Base-by-base conservation (phyloP, 225 moss, liverwort and hornwort species). In the Bryoerythrophyllum caledonicum region DNA sequence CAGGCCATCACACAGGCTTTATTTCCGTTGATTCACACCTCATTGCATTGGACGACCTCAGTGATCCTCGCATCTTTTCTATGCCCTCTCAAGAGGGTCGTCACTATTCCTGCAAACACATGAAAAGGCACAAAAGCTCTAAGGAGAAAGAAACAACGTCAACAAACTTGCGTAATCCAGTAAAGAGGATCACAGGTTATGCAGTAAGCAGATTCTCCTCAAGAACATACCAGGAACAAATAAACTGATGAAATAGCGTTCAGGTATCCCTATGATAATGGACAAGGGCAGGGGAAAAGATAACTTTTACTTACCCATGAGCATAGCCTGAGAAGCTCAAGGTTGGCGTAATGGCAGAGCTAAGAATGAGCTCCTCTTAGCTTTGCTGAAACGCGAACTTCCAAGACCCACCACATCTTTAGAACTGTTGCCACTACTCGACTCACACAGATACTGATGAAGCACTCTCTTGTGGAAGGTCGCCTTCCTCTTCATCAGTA, bases 71-170 rank as follows among this genome's bases (percentile, higher is more conserved):
- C 44, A 35, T 37, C 37, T 55, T 82, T 48, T 37, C 38, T 49
- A 44, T 10, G 21, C 38, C 19, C 10, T n/a, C 68, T 59, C 43
- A 57, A 32, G 70, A 25, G 20, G 54, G 63, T 70, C 16, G 8
- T 27, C 34, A 26, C 26, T 75, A 46, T 55, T 83, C 75, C 83
- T 83, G 83, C 67, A 72, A n/a, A 55, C 10, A 71, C 19, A 79
- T 24, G 19, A 65, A 71, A 54, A 46, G 49, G 24, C 28, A 48
- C 17, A 24, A 49, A 62, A 63, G 25, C 14, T 54, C 35, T 16
- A 7, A 62, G 62, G 28, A 7, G 52, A 25, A 11, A 41, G 37
- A 1, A 14, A 37, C 13, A 35, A n/a, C 14, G 41, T 41, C 2
- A 41, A 52, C 54, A 10, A 27, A 72, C 21, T 35, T 32, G 37